A percentile compares a stretch with the other conserved stretches of the same genome.
Evolutionary conservation across 1,139 yeast genomes (phyloP).

Genomic region (Taphrina flavorubra): DNA sequence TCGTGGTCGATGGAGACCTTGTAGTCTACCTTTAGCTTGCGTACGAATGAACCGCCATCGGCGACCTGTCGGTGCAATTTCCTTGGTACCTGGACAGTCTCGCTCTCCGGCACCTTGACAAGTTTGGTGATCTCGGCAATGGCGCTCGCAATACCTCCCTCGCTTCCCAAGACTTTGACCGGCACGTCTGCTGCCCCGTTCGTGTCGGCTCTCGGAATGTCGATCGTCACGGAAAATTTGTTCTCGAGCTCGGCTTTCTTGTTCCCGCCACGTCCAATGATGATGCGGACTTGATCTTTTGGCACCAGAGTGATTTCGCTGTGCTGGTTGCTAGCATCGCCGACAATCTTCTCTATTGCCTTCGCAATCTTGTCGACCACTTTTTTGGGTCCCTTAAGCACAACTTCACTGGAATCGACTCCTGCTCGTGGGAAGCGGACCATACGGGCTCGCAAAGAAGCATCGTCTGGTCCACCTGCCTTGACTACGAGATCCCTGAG

Average conservation of each 20-base stretch:
- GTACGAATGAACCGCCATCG: conserved; percentile 62
- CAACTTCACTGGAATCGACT: conserved; percentile 62
- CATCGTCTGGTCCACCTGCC: conserved; percentile 72
- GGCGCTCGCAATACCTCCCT: conserved; percentile 52
- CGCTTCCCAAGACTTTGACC: conserved; percentile 52
- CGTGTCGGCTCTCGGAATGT: conserved; percentile 67
- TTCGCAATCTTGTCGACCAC: conserved; percentile 73
- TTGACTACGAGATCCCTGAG: conserved; percentile 74
- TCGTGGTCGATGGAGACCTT: conserved; percentile 72
- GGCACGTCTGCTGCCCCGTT: conserved; percentile 62
- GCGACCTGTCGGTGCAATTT: conserved; percentile 40
- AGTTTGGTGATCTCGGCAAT: conserved; percentile 56
- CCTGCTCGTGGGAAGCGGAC: conserved; percentile 78
- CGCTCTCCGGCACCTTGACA: conserved; percentile 58
- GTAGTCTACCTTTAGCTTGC: conserved; percentile 61
- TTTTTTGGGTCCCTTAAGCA: conserved; percentile 74
- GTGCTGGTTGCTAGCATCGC: conserved; percentile 67
- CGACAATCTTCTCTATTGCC: conserved; percentile 69
- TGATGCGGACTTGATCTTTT: conserved; percentile 72
- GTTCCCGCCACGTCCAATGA: conserved; percentile 84
- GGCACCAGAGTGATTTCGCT: conserved; percentile 67
- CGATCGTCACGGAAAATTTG: conserved; percentile 67
- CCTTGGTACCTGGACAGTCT: conserved; percentile 47
- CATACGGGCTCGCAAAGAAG: conserved; percentile 57
- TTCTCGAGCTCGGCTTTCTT: conserved; percentile 75